phyloP scores from a whole-genome alignment of 2,329 filamentous ascomycete genomes.

The Cadophora sp. region DNA sequence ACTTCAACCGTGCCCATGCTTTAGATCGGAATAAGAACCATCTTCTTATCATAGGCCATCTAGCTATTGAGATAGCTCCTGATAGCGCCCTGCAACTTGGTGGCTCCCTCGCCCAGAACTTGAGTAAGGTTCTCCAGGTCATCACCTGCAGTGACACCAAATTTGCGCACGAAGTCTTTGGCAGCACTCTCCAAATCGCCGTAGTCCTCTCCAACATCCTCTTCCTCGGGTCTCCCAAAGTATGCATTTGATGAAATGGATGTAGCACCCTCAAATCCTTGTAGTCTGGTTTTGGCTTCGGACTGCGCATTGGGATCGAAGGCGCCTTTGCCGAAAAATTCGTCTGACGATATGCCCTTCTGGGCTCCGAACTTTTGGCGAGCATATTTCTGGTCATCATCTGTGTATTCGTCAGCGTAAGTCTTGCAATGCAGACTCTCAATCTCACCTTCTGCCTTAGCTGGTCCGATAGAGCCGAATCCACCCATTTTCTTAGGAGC shows the following conservation, averaged over 20 bases:
- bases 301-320: conserved; percentile 82
- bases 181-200: conserved; percentile 92
- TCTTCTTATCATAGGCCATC: neutral
- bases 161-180: conserved; percentile 94
- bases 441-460: conserved; percentile 73
- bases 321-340: conserved; percentile 92
- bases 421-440: neutral
- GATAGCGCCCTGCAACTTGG: conserved; percentile 79
- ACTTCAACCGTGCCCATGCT: conserved; percentile 12
- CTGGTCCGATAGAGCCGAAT: conserved; percentile 83
- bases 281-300: conserved; percentile 86
- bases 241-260: conserved; percentile 97
- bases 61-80: conserved; percentile 68
- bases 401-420: conserved; percentile 49
- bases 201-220: conserved; percentile 76
- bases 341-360: conserved; percentile 96
- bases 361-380: conserved; percentile 88
- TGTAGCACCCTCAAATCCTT: conserved; percentile 91
- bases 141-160: conserved; percentile 94
- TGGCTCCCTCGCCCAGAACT: conserved; percentile 84
- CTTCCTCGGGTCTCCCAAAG: conserved; percentile 91
- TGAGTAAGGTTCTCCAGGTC: conserved; percentile 90
- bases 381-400: conserved; percentile 82
- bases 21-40: neutral
- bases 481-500: conserved; percentile 66